These are phyloP conservation scores for Pyronema domesticum DNA, from an alignment of 495 filamentous ascomycete species.

Conservation along the genomic window DNA sequence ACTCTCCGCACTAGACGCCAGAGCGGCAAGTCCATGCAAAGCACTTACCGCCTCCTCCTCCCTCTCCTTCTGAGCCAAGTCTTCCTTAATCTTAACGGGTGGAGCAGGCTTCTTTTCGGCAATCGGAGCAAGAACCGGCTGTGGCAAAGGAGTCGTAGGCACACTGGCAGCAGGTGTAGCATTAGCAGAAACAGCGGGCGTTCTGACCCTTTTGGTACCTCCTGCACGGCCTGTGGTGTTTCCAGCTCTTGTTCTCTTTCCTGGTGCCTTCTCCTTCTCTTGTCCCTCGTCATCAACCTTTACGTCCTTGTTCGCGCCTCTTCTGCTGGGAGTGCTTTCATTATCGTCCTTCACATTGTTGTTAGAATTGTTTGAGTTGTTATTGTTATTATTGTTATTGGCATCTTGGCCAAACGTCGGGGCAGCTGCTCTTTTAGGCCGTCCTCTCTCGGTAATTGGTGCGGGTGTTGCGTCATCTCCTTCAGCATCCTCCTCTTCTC, in stretches of 20 bases:
- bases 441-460: slow-evolving; percentile 47
- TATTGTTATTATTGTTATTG: slow-evolving; percentile 11
- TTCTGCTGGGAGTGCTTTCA: slow-evolving; percentile 3
- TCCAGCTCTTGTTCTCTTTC: slow-evolving; percentile 26
- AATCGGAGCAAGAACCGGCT: slow-evolving; percentile 12
- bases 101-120: slow-evolving; percentile 12
- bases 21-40: slow-evolving; percentile 11
- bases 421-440: slow-evolving; percentile 51
- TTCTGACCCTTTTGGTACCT: slow-evolving; percentile 20
- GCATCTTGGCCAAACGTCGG: slow-evolving; percentile 46
- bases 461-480: slow-evolving; percentile 33
- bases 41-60: slow-evolving; percentile 10
- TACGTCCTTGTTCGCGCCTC: slow-evolving; percentile 9
- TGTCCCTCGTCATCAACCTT: slow-evolving; percentile 29
- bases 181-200: slow-evolving; percentile 10
- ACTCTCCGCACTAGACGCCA: slow-evolving; percentile 1
- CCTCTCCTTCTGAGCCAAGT: slow-evolving; percentile 17
- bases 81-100: slow-evolving; percentile 16
- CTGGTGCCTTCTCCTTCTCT: slow-evolving; percentile 36
- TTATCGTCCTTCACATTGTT: slow-evolving; percentile 10
- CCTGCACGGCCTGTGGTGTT: slow-evolving; percentile 19
- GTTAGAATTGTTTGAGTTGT: slow-evolving; percentile 2
- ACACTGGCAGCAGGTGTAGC: slow-evolving; percentile 10
- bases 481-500: slow-evolving; percentile 35
- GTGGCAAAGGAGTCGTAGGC: slow-evolving; percentile 2